Evolutionary conservation across 1,284 basidiomycete species (phyloP).

Genomic region (Ceratobasidium sp.): DNA sequence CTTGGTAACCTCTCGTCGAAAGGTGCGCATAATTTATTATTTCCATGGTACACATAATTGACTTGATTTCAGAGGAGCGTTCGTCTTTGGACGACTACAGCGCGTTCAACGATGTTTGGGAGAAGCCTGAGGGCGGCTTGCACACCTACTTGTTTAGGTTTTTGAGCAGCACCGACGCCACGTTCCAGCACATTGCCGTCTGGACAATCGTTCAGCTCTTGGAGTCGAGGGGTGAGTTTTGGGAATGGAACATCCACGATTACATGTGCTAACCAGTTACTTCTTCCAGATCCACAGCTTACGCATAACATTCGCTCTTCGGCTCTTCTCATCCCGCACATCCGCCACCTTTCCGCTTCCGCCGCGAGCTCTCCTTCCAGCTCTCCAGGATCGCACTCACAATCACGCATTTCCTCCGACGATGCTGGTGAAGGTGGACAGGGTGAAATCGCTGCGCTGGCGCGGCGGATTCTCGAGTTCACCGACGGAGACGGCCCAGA

Average conservation of each 20-base stretch:
- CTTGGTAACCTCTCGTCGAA: conserved; percentile 98
- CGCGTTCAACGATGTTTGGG: conserved; percentile 98
- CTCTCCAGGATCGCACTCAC: conserved; percentile 76
- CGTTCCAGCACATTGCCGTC: conserved; percentile 99
- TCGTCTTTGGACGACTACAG: conserved; percentile 93
- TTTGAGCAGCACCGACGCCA: conserved; percentile 94
- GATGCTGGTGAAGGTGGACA: conserved; percentile 80
- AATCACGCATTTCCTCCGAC: conserved; percentile 76
- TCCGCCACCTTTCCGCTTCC: conserved; percentile 83
- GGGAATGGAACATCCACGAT: conserved; percentile 5
- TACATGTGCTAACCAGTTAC: conserved; percentile 45
- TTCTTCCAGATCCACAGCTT: conserved; percentile 80
- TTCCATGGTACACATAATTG: neutral
- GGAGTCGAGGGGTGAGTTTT: conserved; percentile 84
- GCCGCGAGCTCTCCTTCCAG: conserved; percentile 79
- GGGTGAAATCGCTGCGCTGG: conserved; percentile 88
- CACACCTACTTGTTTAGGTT: conserved; percentile 96
- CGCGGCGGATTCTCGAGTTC: conserved; percentile 86
- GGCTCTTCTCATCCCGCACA: conserved; percentile 83
- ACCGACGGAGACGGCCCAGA: conserved; percentile 77
- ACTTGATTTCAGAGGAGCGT: conserved; percentile 70
- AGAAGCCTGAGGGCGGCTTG: conserved; percentile 96
- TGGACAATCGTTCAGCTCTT: conserved; percentile 99
- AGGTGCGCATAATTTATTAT: conserved; percentile 64
- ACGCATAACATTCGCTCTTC: conserved; percentile 91